Percentiles rank a stretch among this genome's conserved stretches.
Conservation (phyloP, 306 rosid genomes). For the Gynostemma pentaphyllum region DNA sequence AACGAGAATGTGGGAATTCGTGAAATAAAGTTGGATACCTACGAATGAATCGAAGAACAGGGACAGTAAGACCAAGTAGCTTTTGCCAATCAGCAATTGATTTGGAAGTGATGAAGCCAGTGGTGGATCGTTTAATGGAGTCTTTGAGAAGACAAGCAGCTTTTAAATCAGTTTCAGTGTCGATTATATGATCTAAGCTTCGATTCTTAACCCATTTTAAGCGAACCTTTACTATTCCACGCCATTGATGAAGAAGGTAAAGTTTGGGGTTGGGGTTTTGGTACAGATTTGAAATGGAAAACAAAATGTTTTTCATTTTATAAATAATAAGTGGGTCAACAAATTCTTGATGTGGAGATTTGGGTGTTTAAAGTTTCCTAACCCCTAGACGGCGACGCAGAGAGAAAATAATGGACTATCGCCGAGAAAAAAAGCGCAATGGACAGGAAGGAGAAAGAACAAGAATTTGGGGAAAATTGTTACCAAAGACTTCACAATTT, state of each 20-base stretch:
- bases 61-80: slow-evolving; percentile 81
- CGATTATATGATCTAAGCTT: slow-evolving; percentile 73
- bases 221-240: slow-evolving; percentile 67
- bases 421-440: no score
- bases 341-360: neutral
- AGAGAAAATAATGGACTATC: no score
- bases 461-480: no score
- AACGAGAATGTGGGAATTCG: slow-evolving; percentile 77
- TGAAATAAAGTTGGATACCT: slow-evolving; percentile 76
- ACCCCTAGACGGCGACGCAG: no score
- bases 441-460: no score
- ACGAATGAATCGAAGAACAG: slow-evolving; percentile 81
- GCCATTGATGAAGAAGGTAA: slow-evolving; percentile 35
- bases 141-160: slow-evolving; percentile 83
- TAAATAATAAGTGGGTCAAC: neutral
- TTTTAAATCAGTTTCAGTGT: slow-evolving; percentile 75
- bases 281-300: slow-evolving; percentile 6
- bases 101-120: slow-evolving; percentile 59
- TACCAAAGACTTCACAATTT: no score
- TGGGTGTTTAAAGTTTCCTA: neutral
- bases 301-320: slow-evolving; percentile 7
- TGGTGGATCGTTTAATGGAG: slow-evolving; percentile 75
- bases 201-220: slow-evolving; percentile 82
- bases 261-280: slow-evolving; percentile 17
- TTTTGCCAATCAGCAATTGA: slow-evolving; percentile 77